Evolutionary conservation across 2,329 filamentous ascomycete genomes (phyloP).

Genomic region (Penicillium sp.): DNA sequence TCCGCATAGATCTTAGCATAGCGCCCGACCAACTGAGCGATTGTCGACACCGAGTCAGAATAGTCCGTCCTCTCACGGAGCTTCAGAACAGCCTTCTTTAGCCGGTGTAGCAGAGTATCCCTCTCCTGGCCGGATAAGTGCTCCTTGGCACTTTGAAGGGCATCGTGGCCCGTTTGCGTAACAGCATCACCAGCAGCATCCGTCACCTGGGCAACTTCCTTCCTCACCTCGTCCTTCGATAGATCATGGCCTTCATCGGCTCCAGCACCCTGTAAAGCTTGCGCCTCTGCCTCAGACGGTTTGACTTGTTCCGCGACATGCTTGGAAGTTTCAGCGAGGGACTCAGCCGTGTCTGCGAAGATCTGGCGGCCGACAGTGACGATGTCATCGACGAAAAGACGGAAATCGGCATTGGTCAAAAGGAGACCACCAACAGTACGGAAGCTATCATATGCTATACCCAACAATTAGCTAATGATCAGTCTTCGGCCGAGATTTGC

Average conservation of each 20-base stretch:
- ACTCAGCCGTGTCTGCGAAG: constrained; percentile 79
- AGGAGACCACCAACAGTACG: constrained; percentile 80
- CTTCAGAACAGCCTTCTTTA: constrained; percentile 72
- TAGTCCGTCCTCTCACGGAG: constrained; percentile 77
- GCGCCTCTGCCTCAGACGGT: constrained; percentile 60
- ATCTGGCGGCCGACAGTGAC: constrained; percentile 76
- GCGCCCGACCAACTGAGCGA: constrained; percentile 70
- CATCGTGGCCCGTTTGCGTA: constrained; percentile 49
- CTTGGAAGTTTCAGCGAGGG: constrained; percentile 70
- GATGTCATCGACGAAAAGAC: constrained; percentile 77
- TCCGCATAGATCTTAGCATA: constrained; percentile 76
- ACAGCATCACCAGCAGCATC: constrained; percentile 38
- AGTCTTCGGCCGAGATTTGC: not conserved
- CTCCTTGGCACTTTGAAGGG: constrained; percentile 66
- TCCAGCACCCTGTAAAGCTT: constrained; percentile 49
- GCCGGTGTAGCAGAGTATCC: constrained; percentile 66
- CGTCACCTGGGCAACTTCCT: constrained; percentile 54
- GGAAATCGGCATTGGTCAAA: constrained; percentile 85
- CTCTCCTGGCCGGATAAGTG: constrained; percentile 70
- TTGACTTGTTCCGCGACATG: constrained; percentile 70
- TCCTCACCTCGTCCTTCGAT: constrained; percentile 59
- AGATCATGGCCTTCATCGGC: constrained; percentile 50
- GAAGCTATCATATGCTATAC: constrained; percentile 70
- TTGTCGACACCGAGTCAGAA: constrained; percentile 74
- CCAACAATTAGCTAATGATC: constrained; percentile 15